These are phyloP conservation scores for Carex cristatella DNA, from an alignment of 176 grass and related monocot species.

Conservation along the genomic window DNA sequence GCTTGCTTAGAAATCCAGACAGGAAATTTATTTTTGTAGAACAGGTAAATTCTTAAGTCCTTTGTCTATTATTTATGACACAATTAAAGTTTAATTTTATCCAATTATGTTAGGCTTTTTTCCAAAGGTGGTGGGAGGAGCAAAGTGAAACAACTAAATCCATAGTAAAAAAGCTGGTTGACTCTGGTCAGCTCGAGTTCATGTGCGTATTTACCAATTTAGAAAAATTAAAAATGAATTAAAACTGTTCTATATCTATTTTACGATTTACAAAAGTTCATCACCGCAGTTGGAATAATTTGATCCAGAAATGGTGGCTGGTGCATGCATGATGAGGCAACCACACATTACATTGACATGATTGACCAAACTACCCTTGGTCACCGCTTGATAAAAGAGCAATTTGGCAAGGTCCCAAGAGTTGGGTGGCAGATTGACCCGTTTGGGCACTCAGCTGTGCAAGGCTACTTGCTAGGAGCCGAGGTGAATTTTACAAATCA, in stretches of 20 bases:
- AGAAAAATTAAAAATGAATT: not conserved
- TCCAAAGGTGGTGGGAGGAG: slow-evolving; percentile 95
- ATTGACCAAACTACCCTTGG: slow-evolving; percentile 98
- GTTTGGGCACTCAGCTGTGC: slow-evolving; percentile 89
- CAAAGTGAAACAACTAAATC: slow-evolving; percentile 55
- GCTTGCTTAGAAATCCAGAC: slow-evolving; percentile 46
- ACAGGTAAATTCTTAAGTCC: slow-evolving; percentile 35
- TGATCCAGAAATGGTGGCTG: slow-evolving; percentile 83
- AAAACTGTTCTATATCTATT: not conserved
- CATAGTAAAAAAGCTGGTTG: slow-evolving; percentile 49
- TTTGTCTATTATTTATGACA: slow-evolving; percentile 15
- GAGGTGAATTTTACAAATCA: slow-evolving; percentile 49
- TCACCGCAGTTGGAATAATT: not conserved
- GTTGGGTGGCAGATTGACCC: slow-evolving; percentile 95
- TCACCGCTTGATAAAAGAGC: slow-evolving; percentile 65
- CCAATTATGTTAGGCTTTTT: slow-evolving; percentile 58
- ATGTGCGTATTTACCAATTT: slow-evolving; percentile 42
- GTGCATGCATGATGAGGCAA: slow-evolving; percentile 99
- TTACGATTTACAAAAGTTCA: not conserved
- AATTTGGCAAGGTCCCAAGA: slow-evolving; percentile 76
- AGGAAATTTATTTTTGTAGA: slow-evolving; percentile 77
- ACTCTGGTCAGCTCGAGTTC: slow-evolving; percentile 82
- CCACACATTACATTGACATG: slow-evolving; percentile 90
- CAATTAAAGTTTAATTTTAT: not conserved
- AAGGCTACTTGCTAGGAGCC: slow-evolving; percentile 77